Evolutionary conservation across 1,139 yeast species (phyloP), one percentile per base, ranked within the genome.

Genomic region (Yamadazyma diospyri): DNA sequence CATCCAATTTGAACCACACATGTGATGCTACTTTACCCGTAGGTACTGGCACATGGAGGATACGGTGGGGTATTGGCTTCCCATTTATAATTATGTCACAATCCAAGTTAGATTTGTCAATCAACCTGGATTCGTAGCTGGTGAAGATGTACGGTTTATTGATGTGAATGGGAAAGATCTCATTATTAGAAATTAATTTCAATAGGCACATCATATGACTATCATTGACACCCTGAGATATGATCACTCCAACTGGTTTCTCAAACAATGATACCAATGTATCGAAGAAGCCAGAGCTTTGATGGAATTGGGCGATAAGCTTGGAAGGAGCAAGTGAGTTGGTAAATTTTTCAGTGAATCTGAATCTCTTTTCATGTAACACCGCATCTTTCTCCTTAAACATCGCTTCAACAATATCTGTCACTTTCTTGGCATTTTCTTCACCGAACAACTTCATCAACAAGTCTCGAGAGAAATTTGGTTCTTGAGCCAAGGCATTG

Each of bases 1-100:
- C 94, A 26, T 65, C 55, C 21, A 81, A 55, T 44, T 81, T 84
- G 7, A 84, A 64, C 96, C 96, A 87, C 8, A 84, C 57, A 32
- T 74, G 74, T 1, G 83, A 72, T 37, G 87, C 80, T 2, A 92
- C 78, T 18, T 64, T 58, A 0, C 79, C 82, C 3, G 68, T 52
- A 0, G 89, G 83, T 1, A 82, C 72, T 0, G 72, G 59, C 1
- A 49, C 46, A 21, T 33, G 47, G 1, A 29, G 30, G 14, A 32
- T 25, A 16, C 28, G 24, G 19, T 16, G 23, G 4, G 5, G 2
- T 28, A 33, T 9, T 3, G 8, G 5, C 18, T 33, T 33, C 4
- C 47, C 44, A 13, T 36, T 30, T 44, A 47, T 58, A n/a, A 76
- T 59, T 16, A 82, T 70, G 44, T 82, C 89, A 50, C 84, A 76